Base-by-base conservation (phyloP, 192 early-diverging fungal species). In the Cladochytrium replicatum region DNA sequence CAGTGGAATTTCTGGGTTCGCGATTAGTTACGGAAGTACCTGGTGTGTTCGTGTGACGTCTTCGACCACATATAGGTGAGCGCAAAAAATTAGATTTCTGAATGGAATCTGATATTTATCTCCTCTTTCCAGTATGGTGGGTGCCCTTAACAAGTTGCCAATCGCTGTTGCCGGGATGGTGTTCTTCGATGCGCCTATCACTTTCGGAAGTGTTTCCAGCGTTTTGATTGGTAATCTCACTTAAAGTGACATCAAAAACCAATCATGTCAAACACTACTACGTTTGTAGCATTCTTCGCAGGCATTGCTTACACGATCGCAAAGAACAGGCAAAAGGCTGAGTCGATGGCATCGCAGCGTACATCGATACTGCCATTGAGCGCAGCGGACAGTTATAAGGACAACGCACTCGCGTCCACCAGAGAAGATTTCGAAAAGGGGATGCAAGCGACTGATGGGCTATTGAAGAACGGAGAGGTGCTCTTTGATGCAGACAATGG, bases 111-210 rank as follows among this genome's bases (percentile, higher is more conserved):
- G n/a, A n/a, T n/a, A n/a, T n/a, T n/a, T n/a, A n/a, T n/a, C n/a
- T n/a, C n/a, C n/a, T n/a, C n/a, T 22, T n/a, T 56, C 15, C 37
- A 71, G 69, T 47, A 99, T 99, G 95, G 91, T 91, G 23, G 95
- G 95, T 7, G 91, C 95, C 7, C 82, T 99, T 38, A 99, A 99
- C 69, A 99, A 99, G 60, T 69, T 99, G 27, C 95, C 95, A 9
- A 89, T 99, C 50, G 88, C 92, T 2, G 69, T 94, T 26, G 85
- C 86, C 49, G 91, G 93, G 28, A 97, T 99, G 72, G 32, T 99
- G 8, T 95, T 93, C 73, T 91, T 99, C 69, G 82, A 82, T 38
- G 92, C 92, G 50, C 55, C 52, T 2, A 75, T 89, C 17, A 88
- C 88, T 0, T 61, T 80, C 40, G 91, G 82, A 26, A 82, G 84